Percentiles rank a stretch among this genome's conserved stretches.
These are phyloP conservation scores for Chalara sp. DNA, from an alignment of 2,329 filamentous ascomycete species.

Conservation along the genomic window DNA sequence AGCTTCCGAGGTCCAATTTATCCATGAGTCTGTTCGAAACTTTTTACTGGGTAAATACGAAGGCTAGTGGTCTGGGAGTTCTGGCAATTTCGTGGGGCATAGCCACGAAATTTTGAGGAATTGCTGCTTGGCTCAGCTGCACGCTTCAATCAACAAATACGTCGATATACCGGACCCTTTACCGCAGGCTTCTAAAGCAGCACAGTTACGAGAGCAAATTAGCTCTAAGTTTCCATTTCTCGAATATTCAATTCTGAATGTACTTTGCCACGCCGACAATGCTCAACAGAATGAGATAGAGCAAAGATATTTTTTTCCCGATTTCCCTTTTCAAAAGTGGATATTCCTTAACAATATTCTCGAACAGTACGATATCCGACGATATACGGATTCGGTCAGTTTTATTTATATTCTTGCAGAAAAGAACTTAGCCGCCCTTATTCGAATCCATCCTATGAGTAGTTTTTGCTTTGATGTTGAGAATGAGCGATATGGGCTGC, in stretches of 20 bases:
- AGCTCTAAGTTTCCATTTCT: slow-evolving; percentile 36
- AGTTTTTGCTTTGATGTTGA: slow-evolving; percentile 17
- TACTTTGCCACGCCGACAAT: slow-evolving; percentile 35
- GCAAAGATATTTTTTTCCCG: slow-evolving; percentile 29
- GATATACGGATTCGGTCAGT: slow-evolving; percentile 20
- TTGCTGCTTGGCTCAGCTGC: slow-evolving; percentile 18
- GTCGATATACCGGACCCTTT: slow-evolving; percentile 10
- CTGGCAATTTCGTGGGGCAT: slow-evolving; percentile 14
- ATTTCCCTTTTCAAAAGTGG: slow-evolving; percentile 26
- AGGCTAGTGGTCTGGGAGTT: slow-evolving; percentile 10
- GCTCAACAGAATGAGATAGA: slow-evolving; percentile 25
- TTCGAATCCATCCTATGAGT: slow-evolving; percentile 21
- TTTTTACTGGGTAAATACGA: slow-evolving; percentile 32
- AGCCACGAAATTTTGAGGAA: slow-evolving; percentile 18
- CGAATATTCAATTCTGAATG: slow-evolving; percentile 34
- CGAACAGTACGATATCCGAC: slow-evolving; percentile 19
- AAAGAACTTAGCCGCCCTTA: slow-evolving; percentile 18
- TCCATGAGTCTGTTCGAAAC: slow-evolving; percentile 34
- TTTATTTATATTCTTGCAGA: slow-evolving; percentile 33
- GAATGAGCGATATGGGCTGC: slow-evolving; percentile 26
- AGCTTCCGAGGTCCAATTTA: slow-evolving; percentile 30
- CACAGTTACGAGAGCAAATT: slow-evolving; percentile 16
- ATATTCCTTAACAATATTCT: slow-evolving; percentile 26
- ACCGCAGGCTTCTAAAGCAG: slow-evolving; percentile 8
- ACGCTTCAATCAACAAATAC: slow-evolving; percentile 7